Conservation (phyloP, 1,139 yeast species). For the Suhomyces panamericanus region DNA sequence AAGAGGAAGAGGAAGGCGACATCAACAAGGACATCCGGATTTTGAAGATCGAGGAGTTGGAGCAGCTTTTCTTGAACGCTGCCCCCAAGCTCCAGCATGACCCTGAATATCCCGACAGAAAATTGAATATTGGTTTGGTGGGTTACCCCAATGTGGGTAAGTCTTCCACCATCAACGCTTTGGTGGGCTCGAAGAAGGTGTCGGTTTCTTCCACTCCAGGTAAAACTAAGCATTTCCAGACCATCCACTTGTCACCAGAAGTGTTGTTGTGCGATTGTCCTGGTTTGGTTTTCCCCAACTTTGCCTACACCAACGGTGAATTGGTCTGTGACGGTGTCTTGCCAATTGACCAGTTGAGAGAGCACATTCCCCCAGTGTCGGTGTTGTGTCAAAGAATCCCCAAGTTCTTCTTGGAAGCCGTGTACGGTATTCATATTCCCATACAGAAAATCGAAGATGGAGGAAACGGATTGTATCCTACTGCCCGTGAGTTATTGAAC, state of each 20-base stretch:
- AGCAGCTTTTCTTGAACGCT: conserved; percentile 70
- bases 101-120: conserved; percentile 58
- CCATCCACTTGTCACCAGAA: conserved; percentile 79
- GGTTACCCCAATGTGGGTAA: conserved; percentile 98
- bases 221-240: conserved; percentile 98
- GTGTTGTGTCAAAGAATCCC: conserved; percentile 89
- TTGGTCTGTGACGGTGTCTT: conserved; percentile 96
- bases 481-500: conserved; percentile 83
- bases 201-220: conserved; percentile 99
- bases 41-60: conserved; percentile 80
- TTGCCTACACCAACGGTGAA: conserved; percentile 95
- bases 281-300: conserved; percentile 97
- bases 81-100: conserved; percentile 69
- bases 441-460: conserved; percentile 79
- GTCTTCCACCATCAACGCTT: conserved; percentile 92
- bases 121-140: conserved; percentile 88
- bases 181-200: conserved; percentile 94
- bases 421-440: conserved; percentile 88
- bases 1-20: conserved; percentile 31
- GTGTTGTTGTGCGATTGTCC: conserved; percentile 97
- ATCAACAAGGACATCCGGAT: conserved; percentile 60
- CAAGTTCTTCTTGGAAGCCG: conserved; percentile 81
- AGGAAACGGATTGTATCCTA: conserved; percentile 78
- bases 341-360: conserved; percentile 96
- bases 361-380: conserved; percentile 87